Conservation (phyloP, 1,284 basidiomycete genomes). For the Earliella scabrosa region DNA sequence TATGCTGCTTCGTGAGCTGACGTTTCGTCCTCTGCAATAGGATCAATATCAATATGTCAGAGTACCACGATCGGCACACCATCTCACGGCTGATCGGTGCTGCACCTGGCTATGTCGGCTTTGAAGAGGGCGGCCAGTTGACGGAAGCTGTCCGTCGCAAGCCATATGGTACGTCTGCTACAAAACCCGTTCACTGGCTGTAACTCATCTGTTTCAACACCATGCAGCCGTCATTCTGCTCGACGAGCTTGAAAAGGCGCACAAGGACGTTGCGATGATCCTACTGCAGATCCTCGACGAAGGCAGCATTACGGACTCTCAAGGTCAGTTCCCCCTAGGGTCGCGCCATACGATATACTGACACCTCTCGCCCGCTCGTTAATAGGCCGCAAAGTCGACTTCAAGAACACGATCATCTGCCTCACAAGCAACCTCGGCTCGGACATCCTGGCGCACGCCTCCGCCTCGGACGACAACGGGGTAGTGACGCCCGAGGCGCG, state of each 20-base stretch:
- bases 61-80: slow-evolving; percentile 91
- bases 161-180: slow-evolving; percentile 67
- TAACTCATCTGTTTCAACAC: slow-evolving; percentile 2
- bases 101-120: slow-evolving; percentile 92
- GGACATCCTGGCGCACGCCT: slow-evolving; percentile 76
- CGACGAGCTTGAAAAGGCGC: slow-evolving; percentile 93
- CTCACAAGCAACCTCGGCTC: slow-evolving; percentile 51
- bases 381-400: slow-evolving; percentile 69
- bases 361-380: not conserved
- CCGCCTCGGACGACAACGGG: slow-evolving; percentile 69
- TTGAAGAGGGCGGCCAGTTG: slow-evolving; percentile 90
- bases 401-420: slow-evolving; percentile 88
- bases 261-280: slow-evolving; percentile 92
- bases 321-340: slow-evolving; percentile 37
- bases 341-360: not conserved
- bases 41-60: slow-evolving; percentile 92
- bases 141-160: slow-evolving; percentile 87
- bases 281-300: slow-evolving; percentile 93
- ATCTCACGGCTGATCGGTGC: slow-evolving; percentile 91
- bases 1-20: not conserved
- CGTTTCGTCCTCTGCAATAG: slow-evolving; percentile 37
- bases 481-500: slow-evolving; percentile 68
- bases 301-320: slow-evolving; percentile 86
- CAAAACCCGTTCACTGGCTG: not conserved
- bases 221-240: slow-evolving; percentile 72